A percentile compares a stretch with the other conserved stretches of the same genome.
Evolutionary conservation across 2,329 filamentous ascomycete species (phyloP).

Genomic region (Paecilomyces sp.): DNA sequence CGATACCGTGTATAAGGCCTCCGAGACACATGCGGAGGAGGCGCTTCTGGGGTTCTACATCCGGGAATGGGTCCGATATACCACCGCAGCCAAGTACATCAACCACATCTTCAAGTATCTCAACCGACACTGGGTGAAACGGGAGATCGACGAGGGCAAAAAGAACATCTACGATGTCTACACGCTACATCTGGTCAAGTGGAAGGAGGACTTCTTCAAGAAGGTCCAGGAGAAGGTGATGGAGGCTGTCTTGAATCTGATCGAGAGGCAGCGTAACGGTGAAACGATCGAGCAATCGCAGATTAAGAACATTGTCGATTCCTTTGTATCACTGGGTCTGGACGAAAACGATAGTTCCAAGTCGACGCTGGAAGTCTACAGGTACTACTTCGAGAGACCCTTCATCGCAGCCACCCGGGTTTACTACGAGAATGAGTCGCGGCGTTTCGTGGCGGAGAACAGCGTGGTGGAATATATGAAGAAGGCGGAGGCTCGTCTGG

Average conservation of each 20-base stretch:
- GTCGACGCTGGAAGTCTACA: constrained; percentile 91
- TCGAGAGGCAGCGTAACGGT: constrained; percentile 94
- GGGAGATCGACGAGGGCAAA: constrained; percentile 97
- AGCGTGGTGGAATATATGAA: constrained; percentile 99
- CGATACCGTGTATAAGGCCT: constrained; percentile 60
- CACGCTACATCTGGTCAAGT: constrained; percentile 89
- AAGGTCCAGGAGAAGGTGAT: constrained; percentile 83
- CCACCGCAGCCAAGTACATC: constrained; percentile 91
- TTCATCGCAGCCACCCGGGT: constrained; percentile 77
- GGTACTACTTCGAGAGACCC: constrained; percentile 83
- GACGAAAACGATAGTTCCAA: constrained; percentile 91
- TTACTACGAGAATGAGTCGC: constrained; percentile 90
- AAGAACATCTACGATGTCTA: constrained; percentile 98
- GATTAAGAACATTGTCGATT: constrained; percentile 95
- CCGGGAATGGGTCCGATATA: constrained; percentile 93
- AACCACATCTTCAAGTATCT: constrained; percentile 95
- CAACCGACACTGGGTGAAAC: constrained; percentile 97
- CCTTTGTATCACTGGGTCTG: constrained; percentile 87
- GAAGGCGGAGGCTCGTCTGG: constrained; percentile 83
- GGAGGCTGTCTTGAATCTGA: constrained; percentile 86
- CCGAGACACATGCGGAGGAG: constrained; percentile 78
- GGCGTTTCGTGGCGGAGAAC: constrained; percentile 91
- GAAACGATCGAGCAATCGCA: constrained; percentile 96
- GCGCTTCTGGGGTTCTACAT: constrained; percentile 90
- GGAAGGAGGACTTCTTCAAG: constrained; percentile 85